A percentile compares a stretch with the other conserved stretches of the same genome.
Conservation (phyloP, 1,284 basidiomycete species). For the Wallemia hederae region DNA sequence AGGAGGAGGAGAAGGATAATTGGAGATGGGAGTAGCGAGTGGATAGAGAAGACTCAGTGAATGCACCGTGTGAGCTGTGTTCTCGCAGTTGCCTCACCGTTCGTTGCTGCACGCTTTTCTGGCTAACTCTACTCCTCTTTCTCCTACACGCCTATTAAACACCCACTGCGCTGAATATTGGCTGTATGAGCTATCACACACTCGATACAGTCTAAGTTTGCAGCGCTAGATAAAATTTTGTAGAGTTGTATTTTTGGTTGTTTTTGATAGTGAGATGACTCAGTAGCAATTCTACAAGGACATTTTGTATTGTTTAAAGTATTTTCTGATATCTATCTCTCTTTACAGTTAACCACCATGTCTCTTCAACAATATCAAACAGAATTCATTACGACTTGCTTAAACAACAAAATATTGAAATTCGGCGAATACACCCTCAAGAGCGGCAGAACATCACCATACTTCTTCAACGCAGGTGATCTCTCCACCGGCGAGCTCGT, state of each 20-base stretch:
- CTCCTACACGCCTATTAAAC: not conserved
- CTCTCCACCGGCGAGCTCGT: constrained; percentile 62
- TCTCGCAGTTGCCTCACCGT: too few relatives aligned
- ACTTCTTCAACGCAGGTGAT: constrained; percentile 86
- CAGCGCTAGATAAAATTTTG: not conserved
- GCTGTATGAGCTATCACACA: not conserved
- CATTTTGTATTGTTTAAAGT: not conserved
- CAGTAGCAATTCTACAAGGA: not conserved
- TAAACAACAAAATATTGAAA: constrained; percentile 24
- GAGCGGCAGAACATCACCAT: constrained; percentile 71
- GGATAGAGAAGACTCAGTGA: too few relatives aligned
- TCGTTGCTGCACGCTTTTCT: too few relatives aligned
- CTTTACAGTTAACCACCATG: not conserved
- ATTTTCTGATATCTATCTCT: not conserved
- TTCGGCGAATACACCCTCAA: constrained; percentile 79
- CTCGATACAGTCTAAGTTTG: not conserved
- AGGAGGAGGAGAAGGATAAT: too few relatives aligned
- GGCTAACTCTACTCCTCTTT: too few relatives aligned
- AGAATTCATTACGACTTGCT: not conserved
- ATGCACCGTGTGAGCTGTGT: too few relatives aligned
- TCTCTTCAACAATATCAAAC: not conserved
- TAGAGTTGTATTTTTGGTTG: not conserved
- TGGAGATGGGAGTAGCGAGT: too few relatives aligned
- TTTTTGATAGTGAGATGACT: not conserved
- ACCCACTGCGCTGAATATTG: not conserved